Evolutionary conservation across 257 asterid species (phyloP), one percentile per base, ranked within the genome.

Genomic region (Verbena officinalis): DNA sequence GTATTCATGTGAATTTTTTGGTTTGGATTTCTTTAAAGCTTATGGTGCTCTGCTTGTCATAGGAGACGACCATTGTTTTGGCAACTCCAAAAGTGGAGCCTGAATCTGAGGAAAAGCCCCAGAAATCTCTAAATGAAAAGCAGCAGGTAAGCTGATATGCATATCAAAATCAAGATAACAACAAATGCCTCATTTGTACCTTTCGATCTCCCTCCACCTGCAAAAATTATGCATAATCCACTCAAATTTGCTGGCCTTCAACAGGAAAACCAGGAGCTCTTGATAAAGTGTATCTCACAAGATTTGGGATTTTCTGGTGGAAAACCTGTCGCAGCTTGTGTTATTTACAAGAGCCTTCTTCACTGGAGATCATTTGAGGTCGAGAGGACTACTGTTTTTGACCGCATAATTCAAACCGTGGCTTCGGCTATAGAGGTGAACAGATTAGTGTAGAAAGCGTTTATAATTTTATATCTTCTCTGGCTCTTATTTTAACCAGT

Each of bases 361-460:
- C 99, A 93, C 69, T 93, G 99, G 99, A 88, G 99, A 73, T 90
- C 97, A 65, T 93, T 90, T 64, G 99, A 93, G 85, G 99, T 93
- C 62, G 99, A 93, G 82, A 88, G 97, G 69, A 93, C 99, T 53
- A 88, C 79, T 36, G 97, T 93, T 62, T 93, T 93, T 80, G 99
- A 93, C 79, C 88, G 96, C 51, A 83, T 93, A 64, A 93, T 93
- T 68, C 96, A 90, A 72, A 77, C 90, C 12, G 72, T 93, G 62
- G 94, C 97, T 54, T 88, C 97, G 30, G 83, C 96, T 11, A 60
- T 90, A 57, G 99, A 93, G 99, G 99, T 93, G 77, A 69, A 38
- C 66, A 36, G 42, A 43, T 64, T 45, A 36, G 33, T 31, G 23
- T 38, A 42, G 52, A 49, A 22, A 65, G 16, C 43, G 62, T 56